A percentile compares a stretch with the other conserved stretches of the same genome.
phyloP scores from a whole-genome alignment of 768 basidiomycete genomes.

The Suillus ampliporus region DNA sequence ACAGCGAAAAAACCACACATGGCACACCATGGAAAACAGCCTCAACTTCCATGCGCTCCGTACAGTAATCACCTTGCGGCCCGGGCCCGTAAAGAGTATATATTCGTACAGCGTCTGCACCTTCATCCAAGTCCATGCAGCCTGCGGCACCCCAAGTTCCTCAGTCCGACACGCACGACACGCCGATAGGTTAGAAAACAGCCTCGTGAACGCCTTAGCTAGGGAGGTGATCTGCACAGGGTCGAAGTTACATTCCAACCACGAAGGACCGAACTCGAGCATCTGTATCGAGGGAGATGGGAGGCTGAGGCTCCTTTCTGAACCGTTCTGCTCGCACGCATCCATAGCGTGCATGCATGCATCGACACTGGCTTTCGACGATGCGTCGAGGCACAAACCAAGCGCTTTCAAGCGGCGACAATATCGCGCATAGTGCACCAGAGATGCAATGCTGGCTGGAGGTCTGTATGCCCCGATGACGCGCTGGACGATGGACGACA shows the following conservation, averaged over 20 bases:
- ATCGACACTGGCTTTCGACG: constrained; percentile 2
- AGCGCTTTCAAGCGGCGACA: constrained; percentile 2
- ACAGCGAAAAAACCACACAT: not conserved
- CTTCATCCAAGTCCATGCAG: constrained; percentile 7
- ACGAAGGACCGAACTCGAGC: constrained; percentile 7
- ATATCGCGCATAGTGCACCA: constrained; percentile 1
- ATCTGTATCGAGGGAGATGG: not conserved
- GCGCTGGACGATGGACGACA: constrained; percentile 2
- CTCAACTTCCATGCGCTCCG: not conserved
- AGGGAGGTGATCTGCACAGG: not conserved
- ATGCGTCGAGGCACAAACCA: constrained; percentile 4
- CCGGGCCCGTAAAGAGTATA: not conserved
- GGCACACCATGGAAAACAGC: constrained; percentile 1
- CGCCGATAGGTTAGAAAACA: constrained; percentile 1
- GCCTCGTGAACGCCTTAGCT: not conserved
- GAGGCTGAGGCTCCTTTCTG: not conserved
- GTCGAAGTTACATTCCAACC: constrained; percentile 5
- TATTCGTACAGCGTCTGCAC: constrained; percentile 7
- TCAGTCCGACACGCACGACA: constrained; percentile 7
- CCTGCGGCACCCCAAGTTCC: constrained; percentile 3
- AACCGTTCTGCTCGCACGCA: not conserved
- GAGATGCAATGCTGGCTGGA: not conserved
- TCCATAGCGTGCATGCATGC: not conserved
- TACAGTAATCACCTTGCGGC: not conserved
- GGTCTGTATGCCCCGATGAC: not conserved